Conservation (phyloP, 1,284 basidiomycete species). For the Microbotryum scabiosae region DNA sequence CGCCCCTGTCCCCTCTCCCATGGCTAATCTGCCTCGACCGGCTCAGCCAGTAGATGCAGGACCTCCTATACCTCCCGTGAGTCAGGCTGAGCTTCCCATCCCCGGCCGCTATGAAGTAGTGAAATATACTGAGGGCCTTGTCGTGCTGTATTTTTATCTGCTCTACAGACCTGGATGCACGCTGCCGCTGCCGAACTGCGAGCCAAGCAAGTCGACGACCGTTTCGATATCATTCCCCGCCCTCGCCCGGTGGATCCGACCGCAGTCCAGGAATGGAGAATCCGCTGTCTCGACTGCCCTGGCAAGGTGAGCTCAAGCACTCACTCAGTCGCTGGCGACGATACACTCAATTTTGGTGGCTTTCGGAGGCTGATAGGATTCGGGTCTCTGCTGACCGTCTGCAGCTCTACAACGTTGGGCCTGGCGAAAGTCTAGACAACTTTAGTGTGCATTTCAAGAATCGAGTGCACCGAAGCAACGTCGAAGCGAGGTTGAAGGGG, state of each 20-base stretch:
- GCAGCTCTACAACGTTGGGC: constrained; percentile 85
- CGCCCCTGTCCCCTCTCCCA: no score
- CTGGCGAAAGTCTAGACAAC: constrained; percentile 77
- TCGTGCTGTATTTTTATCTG: no score
- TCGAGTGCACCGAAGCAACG: constrained; percentile 56
- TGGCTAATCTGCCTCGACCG: not conserved
- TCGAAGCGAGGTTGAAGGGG: constrained; percentile 41
- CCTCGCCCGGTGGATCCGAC: constrained; percentile 47
- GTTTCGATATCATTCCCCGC: constrained; percentile 59
- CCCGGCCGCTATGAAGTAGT: no score
- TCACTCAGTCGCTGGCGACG: not conserved
- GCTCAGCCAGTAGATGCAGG: not conserved
- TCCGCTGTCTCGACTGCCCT: constrained; percentile 90
- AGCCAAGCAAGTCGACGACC: constrained; percentile 68
- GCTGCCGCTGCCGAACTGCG: constrained; percentile 57
- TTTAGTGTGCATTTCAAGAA: constrained; percentile 89
- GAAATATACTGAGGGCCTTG: no score
- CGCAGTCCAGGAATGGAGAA: constrained; percentile 68
- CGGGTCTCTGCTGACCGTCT: constrained; percentile 14
- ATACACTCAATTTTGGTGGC: not conserved
- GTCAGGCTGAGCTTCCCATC: not conserved
- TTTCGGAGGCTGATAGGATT: not conserved
- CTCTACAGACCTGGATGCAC: constrained; percentile 17
- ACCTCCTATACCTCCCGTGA: no score
- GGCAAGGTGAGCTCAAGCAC: constrained; percentile 59